Evolutionary conservation across 1,284 basidiomycete genomes (phyloP), one percentile per base, ranked within the genome.

Genomic region (Dichomitus squalens): DNA sequence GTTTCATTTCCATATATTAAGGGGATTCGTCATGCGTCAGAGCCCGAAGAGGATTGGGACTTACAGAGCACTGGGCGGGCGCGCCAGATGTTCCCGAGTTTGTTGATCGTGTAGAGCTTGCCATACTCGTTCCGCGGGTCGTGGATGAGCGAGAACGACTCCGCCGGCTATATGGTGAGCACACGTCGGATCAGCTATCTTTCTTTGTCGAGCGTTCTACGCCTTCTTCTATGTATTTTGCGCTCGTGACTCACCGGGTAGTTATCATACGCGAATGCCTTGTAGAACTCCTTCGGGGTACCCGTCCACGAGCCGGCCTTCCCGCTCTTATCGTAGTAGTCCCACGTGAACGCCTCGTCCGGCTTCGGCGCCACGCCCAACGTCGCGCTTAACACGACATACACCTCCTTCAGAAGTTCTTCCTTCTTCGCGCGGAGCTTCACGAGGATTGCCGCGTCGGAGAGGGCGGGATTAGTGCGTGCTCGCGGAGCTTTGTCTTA

Each of bases 121-220:
- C 80, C 82, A 69, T 89, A 92, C 18, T 80, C 78, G 70, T 97
- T 95, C 31, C 96, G 85, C 16, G 96, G 96, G 71, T 98, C 96
- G 70, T 98, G 90, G 75, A 98, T 95, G 35, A 98, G 83, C 49
- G 94, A 96, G 79, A 97, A 96, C 7, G 83, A 87, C 38, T 92
- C 88, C 2, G 78, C 69, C 12, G 86, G 83, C 68, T 70, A 34
- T 51, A 21, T 11, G 7, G n/a, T n/a, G n/a, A n/a, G 14, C n/a
- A 36, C 35, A 36, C 35, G 35, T 36, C 29, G 29, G 29, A 31
- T 31, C 5, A 31, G 29, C 29, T 6, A 6, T 31, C 29, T 31
- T 5, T 31, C 29, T 11, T 34, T 21, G 2, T n/a, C n/a, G 7
- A 44, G 41, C 41, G 14, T 43, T 7, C 3, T 3, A 4, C 39